These are phyloP conservation scores for Cunninghamia lanceolata DNA, from an alignment of 75 land plant genomes.

Conservation along the genomic window DNA sequence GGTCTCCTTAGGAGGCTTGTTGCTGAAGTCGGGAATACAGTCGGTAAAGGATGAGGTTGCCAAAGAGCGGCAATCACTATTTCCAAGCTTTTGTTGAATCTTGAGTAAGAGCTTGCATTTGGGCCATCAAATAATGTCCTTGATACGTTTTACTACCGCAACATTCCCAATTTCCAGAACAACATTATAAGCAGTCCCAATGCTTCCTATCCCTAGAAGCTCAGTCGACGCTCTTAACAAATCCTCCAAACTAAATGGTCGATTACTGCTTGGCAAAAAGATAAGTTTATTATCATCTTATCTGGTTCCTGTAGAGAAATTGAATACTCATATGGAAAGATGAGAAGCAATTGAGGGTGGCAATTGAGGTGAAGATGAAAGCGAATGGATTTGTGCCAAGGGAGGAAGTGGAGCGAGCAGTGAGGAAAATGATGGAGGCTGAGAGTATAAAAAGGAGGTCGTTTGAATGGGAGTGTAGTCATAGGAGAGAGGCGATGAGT, in stretches of 20 bases:
- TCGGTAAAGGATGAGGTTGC: not conserved
- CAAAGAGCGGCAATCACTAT: not conserved
- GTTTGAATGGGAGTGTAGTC: too few species aligned
- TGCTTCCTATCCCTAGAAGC: constrained; percentile 61
- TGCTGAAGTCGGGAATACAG: not conserved
- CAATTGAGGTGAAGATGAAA: too few species aligned
- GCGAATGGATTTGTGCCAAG: too few species aligned
- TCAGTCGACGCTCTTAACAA: constrained; percentile 70
- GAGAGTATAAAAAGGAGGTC: too few species aligned
- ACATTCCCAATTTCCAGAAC: constrained; percentile 46
- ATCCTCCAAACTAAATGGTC: constrained; percentile 54
- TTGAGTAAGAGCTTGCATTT: too few species aligned
- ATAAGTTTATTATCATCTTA: constrained; percentile 30
- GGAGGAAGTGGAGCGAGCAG: too few species aligned
- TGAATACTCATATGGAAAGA: constrained; percentile 11
- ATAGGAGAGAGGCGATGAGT: too few species aligned
- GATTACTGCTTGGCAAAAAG: constrained; percentile 36
- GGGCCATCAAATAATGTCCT: too few species aligned
- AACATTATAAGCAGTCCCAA: constrained; percentile 67
- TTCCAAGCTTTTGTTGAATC: not conserved
- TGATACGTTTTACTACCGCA: constrained; percentile 66
- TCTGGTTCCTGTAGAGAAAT: constrained; percentile 13
- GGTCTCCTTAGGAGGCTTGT: constrained; percentile 22
- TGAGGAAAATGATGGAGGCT: too few species aligned
- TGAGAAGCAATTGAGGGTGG: too few species aligned